These are phyloP conservation scores for Mucor saturninus DNA, from an alignment of 371 early-diverging fungal species.

Conservation along the genomic window DNA sequence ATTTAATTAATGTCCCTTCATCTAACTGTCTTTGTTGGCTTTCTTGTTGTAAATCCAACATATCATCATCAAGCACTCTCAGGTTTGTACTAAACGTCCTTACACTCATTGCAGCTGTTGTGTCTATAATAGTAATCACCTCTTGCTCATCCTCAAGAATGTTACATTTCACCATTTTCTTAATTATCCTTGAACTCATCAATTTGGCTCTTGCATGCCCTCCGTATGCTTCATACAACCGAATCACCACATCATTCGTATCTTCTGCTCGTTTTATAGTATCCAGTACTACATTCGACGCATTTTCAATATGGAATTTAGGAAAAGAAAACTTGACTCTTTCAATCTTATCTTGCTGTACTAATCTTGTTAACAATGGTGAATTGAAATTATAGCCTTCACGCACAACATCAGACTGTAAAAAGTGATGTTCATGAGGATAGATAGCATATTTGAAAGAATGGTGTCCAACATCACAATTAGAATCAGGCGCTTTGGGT, in stretches of 20 bases:
- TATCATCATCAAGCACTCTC: slow-evolving; percentile 44
- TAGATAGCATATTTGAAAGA: slow-evolving; percentile 86
- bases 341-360: slow-evolving; percentile 13
- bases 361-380: slow-evolving; percentile 63
- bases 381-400: slow-evolving; percentile 88
- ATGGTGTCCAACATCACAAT: slow-evolving; percentile 65
- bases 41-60: slow-evolving; percentile 40
- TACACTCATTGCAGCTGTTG: slow-evolving; percentile 18
- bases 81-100: slow-evolving; percentile 47
- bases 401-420: slow-evolving; percentile 79
- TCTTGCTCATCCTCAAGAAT: slow-evolving; percentile 75
- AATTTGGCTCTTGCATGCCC: slow-evolving; percentile 73
- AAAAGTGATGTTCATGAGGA: slow-evolving; percentile 85
- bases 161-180: slow-evolving; percentile 68
- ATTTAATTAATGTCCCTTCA: slow-evolving; percentile 44
- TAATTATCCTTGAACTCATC: slow-evolving; percentile 51
- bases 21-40: slow-evolving; percentile 35
- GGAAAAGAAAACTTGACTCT: slow-evolving; percentile 28
- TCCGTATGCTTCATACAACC: slow-evolving; percentile 89
- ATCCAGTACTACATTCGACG: slow-evolving; percentile 83
- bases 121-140: slow-evolving; percentile 24
- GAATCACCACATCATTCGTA: slow-evolving; percentile 67
- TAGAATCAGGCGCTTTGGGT: slow-evolving; percentile 67
- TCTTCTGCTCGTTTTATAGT: slow-evolving; percentile 87
- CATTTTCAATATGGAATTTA: slow-evolving; percentile 62